Evolutionary conservation across 768 basidiomycete species (phyloP), one percentile per base, ranked within the genome.

Genomic region (Phaffia tasmanica): DNA sequence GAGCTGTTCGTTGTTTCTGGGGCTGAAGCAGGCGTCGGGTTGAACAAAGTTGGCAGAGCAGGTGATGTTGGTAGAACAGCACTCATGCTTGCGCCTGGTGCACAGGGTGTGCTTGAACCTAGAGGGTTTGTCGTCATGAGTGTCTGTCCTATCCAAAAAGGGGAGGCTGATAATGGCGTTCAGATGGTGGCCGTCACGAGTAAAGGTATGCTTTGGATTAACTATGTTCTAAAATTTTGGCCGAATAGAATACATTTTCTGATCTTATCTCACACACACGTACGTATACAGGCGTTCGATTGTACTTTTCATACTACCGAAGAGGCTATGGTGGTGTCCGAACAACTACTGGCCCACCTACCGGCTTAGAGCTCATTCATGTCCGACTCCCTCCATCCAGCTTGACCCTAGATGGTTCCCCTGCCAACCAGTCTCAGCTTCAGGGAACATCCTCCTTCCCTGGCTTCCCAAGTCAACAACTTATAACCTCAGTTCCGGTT

Each of bases 361-460:
- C 29, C 76, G 57, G 81, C 48, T 79, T 90, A 48, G 83, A 86
- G 70, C 81, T 93, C 46, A 74, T 82, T 48, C 89, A 93, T 74
- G 84, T 94, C 51, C 84, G 90, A 68, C 79, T 89, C 29, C 86
- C 88, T 49, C 88, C 87, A 1, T 76, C 81, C 51, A 86, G 85
- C 56, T 73, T 67, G 58, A 29, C 70, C 75, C 78, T 89, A 35
- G 81, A 86, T 50, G 70, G 78, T 80, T 47, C 80, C 80, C 70
- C 81, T 30, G 53, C 67, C 53, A 63, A 63, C 59, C 35, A 42
- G 35, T 11, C 72, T 60, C 71, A 73, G 50, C 46, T 49, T 68
- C 35, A 72, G 74, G 62, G 46, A 70, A 6, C 74, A 73, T 35
- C 53, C 62, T 57, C 70, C 72, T 23, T 70, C 65, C 51, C 71